Percentiles rank a stretch among this genome's conserved stretches.
Conservation (phyloP, 148 eudicot species). For the Silene latifolia region DNA sequence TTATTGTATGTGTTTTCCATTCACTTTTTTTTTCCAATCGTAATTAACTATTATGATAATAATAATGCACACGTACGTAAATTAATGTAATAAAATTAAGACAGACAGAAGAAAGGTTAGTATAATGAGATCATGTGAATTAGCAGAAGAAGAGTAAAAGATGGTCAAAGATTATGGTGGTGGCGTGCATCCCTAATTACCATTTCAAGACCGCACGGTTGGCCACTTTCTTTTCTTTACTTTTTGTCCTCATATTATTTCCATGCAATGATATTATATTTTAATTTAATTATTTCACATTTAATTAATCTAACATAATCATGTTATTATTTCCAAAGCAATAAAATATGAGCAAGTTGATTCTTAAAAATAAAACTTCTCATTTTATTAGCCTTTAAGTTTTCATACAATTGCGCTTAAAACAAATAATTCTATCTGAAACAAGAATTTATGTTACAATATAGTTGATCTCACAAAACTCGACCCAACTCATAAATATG, state of each 20-base stretch:
- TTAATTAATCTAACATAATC: background rate
- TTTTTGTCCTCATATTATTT: background rate
- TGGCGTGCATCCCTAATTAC: slow-evolving; percentile 17
- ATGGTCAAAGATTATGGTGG: slow-evolving; percentile 24
- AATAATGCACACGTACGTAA: background rate
- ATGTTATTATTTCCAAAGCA: too few relatives aligned
- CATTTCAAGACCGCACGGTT: slow-evolving; percentile 29
- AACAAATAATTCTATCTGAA: too few relatives aligned
- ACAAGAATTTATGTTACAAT: too few relatives aligned
- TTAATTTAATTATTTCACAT: background rate
- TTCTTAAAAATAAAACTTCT: too few relatives aligned
- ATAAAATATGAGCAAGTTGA: too few relatives aligned
- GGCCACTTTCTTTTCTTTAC: slow-evolving; percentile 3
- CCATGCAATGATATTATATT: background rate
- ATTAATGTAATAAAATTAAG: background rate
- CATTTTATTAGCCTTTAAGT: too few relatives aligned
- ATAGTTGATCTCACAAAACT: too few relatives aligned
- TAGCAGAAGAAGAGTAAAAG: background rate
- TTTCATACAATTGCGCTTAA: too few relatives aligned
- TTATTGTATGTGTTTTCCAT: too few relatives aligned
- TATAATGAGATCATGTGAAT: background rate
- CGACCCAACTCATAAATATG: too few relatives aligned
- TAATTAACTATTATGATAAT: too few relatives aligned
- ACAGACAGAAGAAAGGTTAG: background rate
- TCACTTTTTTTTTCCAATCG: too few relatives aligned